Evolutionary conservation across 148 eudicot genomes (phyloP).

Genomic region (Arbutus unedo): DNA sequence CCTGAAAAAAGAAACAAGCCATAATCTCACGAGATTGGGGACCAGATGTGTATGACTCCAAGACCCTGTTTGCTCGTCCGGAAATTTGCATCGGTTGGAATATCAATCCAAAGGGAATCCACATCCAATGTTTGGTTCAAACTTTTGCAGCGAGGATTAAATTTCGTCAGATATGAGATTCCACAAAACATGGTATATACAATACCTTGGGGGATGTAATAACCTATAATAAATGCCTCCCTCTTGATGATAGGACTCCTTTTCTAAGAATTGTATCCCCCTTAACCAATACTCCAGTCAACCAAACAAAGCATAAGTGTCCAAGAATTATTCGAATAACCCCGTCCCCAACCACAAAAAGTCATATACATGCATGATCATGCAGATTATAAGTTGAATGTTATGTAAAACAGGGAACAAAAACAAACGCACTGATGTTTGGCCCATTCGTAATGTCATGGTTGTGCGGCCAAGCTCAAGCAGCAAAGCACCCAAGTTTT

Average conservation of each 20-base stretch:
- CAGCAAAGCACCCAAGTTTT: conserved; percentile 49
- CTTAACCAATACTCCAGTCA: background rate
- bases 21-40: background rate
- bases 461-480: conserved; percentile 58
- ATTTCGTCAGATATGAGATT: background rate
- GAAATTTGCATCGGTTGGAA: background rate
- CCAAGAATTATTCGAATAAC: background rate
- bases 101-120: background rate
- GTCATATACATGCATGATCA: no score
- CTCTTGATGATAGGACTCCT: background rate
- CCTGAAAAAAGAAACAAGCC: conserved; percentile 23
- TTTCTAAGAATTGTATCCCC: background rate
- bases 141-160: background rate
- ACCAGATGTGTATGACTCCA: background rate
- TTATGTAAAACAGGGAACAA: background rate
- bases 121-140: background rate
- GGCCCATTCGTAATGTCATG: conserved; percentile 55
- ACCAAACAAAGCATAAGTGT: background rate
- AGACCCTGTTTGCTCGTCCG: background rate
- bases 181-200: background rate
- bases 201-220: background rate
- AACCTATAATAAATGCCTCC: background rate
- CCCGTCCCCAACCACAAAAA: no score
- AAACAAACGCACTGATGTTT: conserved; percentile 38
- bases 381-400: background rate